These are phyloP conservation scores for Tetrapisispora pingtungensis DNA, from an alignment of 805 yeast genomes.

Conservation along the genomic window DNA sequence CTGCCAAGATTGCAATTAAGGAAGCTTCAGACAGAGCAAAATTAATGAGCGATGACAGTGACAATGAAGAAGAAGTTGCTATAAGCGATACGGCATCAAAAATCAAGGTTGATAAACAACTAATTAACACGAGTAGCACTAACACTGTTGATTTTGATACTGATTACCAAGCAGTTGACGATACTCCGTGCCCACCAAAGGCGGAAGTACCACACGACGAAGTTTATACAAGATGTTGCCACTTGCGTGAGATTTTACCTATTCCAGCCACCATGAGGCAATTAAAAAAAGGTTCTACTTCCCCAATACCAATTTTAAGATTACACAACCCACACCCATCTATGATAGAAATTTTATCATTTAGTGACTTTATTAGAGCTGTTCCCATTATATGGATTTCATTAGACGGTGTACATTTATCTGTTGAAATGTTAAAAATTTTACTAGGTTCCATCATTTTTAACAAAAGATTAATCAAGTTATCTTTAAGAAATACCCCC, in stretches of 20 bases:
- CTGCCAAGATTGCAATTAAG: constrained; percentile 9
- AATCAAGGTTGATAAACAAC: constrained; percentile 36
- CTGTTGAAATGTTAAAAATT: constrained; percentile 65
- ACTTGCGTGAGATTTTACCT: constrained; percentile 81
- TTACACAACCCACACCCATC: constrained; percentile 83
- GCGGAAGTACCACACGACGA: constrained; percentile 45
- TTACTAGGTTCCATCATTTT: constrained; percentile 55
- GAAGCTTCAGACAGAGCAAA: constrained; percentile 20
- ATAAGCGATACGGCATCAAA: constrained; percentile 28
- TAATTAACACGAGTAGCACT: constrained; percentile 15
- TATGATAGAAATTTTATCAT: constrained; percentile 73
- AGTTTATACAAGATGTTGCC: constrained; percentile 87
- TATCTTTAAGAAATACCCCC: constrained; percentile 72
- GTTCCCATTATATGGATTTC: constrained; percentile 74
- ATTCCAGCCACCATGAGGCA: constrained; percentile 83
- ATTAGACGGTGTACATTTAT: constrained; percentile 67
- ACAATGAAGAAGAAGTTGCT: constrained; percentile 32
- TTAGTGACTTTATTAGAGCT: constrained; percentile 76
- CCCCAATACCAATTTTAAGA: constrained; percentile 72
- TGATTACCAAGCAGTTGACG: constrained; percentile 11
- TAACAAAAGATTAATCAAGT: constrained; percentile 55
- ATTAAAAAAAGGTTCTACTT: constrained; percentile 59
- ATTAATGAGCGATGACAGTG: constrained; percentile 4
- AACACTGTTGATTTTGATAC: constrained; percentile 4
- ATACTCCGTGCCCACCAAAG: constrained; percentile 25